These are phyloP conservation scores for Gossypium mustelinum DNA, from an alignment of 345 rosid species.

Conservation along the genomic window DNA sequence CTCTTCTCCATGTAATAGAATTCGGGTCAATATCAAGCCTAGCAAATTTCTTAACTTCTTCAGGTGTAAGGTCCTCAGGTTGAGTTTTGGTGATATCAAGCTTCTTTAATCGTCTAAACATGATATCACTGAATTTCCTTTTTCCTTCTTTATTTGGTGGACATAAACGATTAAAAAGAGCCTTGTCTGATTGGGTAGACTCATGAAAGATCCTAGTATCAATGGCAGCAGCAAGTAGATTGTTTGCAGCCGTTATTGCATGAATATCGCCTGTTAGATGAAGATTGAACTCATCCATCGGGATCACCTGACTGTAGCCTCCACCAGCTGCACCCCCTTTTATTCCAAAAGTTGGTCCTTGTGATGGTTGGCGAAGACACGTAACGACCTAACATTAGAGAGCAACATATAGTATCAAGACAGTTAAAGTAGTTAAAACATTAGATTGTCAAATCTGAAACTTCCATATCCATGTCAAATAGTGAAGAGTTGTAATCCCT, in stretches of 20 bases:
- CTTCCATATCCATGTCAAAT: neutral
- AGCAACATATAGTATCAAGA: constrained; percentile 12
- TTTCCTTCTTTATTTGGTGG: constrained; percentile 87
- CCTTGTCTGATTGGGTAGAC: constrained; percentile 88
- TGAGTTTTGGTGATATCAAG: constrained; percentile 75
- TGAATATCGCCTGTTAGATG: constrained; percentile 98
- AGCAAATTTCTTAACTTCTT: constrained; percentile 74
- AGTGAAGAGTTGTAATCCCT: neutral
- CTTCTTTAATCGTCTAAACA: constrained; percentile 82
- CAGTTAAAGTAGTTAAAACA: neutral
- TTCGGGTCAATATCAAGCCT: constrained; percentile 88
- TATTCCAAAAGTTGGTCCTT: constrained; percentile 99
- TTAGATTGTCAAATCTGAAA: neutral
- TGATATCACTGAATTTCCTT: constrained; percentile 68
- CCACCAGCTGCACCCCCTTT: constrained; percentile 99
- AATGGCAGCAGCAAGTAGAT: constrained; percentile 97
- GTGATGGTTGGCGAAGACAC: constrained; percentile 98
- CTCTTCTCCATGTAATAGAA: constrained; percentile 96
- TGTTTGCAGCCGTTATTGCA: constrained; percentile 98
- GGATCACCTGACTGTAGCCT: constrained; percentile 96
- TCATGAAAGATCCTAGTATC: constrained; percentile 97
- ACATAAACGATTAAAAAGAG: constrained; percentile 80
- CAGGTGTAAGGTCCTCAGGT: constrained; percentile 84
- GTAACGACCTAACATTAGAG: constrained; percentile 68
- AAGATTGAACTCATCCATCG: constrained; percentile 99